These are phyloP conservation scores for Euphorbia lathyris DNA, from an alignment of 345 rosid species.

Conservation along the genomic window DNA sequence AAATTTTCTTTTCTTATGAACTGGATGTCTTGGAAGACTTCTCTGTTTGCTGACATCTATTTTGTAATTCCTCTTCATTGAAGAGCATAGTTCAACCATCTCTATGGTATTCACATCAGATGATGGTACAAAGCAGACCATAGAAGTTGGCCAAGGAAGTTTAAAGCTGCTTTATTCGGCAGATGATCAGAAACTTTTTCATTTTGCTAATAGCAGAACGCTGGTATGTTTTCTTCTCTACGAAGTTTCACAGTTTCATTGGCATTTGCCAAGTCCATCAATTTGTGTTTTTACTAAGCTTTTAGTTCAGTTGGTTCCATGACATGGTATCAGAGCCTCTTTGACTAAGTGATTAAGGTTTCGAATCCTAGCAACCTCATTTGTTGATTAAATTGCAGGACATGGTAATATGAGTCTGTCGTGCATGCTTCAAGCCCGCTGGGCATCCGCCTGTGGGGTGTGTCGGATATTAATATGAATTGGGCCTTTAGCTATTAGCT, in stretches of 20 bases:
- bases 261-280: neutral
- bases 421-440: no score
- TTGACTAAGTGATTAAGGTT: no score
- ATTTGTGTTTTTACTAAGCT: slow-evolving; percentile 2
- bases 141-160: slow-evolving; percentile 83
- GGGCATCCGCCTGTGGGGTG: no score
- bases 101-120: slow-evolving; percentile 45
- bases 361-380: no score
- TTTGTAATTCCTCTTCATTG: slow-evolving; percentile 11
- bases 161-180: slow-evolving; percentile 58
- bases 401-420: no score
- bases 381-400: no score
- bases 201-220: slow-evolving; percentile 48
- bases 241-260: slow-evolving; percentile 2
- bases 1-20: slow-evolving; percentile 6
- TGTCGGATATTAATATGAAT: no score
- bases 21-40: neutral
- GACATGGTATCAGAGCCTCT: no score
- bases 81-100: slow-evolving; percentile 47
- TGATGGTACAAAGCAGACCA: slow-evolving; percentile 32
- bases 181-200: slow-evolving; percentile 55
- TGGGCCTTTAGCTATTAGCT: no score
- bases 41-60: slow-evolving; percentile 15
- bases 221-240: slow-evolving; percentile 38
- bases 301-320: no score